A percentile compares a stretch with the other conserved stretches of the same genome.
Evolutionary conservation across 495 filamentous ascomycete genomes (phyloP).

Genomic region (Talaromyces liani): DNA sequence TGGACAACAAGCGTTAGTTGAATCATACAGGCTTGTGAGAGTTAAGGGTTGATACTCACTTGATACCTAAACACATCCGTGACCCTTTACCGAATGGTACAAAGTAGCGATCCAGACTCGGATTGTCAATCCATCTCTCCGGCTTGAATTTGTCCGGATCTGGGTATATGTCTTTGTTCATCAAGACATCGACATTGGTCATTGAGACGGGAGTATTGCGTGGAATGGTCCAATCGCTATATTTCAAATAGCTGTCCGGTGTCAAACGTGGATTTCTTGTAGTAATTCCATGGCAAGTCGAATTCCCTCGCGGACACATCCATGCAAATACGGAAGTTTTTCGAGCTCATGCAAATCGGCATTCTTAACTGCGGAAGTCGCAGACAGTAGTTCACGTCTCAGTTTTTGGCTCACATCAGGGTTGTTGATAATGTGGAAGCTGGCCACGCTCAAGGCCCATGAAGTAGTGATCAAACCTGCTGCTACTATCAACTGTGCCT

Average conservation of each 20-base stretch:
- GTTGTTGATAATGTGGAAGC: too few species aligned
- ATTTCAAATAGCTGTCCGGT: not conserved
- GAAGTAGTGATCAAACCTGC: too few species aligned
- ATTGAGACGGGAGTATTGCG: slow-evolving; percentile 33
- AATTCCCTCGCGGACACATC: too few species aligned
- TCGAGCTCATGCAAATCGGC: too few species aligned
- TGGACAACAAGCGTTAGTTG: slow-evolving; percentile 5
- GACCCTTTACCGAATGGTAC: slow-evolving; percentile 18
- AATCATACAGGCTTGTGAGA: not conserved
- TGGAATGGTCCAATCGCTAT: slow-evolving; percentile 13
- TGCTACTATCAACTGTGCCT: too few species aligned
- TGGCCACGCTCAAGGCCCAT: too few species aligned
- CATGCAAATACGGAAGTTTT: too few species aligned
- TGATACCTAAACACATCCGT: slow-evolving; percentile 26
- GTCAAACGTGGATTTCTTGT: slow-evolving; percentile 15
- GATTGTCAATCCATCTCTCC: slow-evolving; percentile 30
- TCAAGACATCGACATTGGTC: slow-evolving; percentile 28
- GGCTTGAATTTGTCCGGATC: slow-evolving; percentile 27
- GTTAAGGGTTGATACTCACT: slow-evolving; percentile 15
- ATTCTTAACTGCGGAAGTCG: too few species aligned
- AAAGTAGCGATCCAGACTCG: slow-evolving; percentile 13
- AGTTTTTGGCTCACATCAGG: too few species aligned
- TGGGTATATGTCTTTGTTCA: slow-evolving; percentile 29
- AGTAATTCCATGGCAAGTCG: too few species aligned
- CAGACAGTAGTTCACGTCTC: too few species aligned